A percentile compares a stretch with the other conserved stretches of the same genome.
Evolutionary conservation across 2,329 filamentous ascomycete species (phyloP).

Genomic region (Colletotrichum chrysophilum): DNA sequence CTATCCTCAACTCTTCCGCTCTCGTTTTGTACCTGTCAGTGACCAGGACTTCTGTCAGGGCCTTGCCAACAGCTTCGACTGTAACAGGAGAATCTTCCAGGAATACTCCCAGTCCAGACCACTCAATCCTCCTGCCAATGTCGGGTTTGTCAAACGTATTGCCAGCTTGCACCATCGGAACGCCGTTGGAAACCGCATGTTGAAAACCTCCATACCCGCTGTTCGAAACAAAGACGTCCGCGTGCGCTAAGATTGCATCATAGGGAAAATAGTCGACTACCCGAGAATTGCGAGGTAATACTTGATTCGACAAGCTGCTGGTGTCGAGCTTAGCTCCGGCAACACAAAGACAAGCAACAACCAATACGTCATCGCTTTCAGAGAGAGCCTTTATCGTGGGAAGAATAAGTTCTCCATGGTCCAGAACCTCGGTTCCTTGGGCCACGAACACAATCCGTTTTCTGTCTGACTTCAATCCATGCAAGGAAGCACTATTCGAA

Average conservation of each 20-base stretch:
- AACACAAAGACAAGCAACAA: slow-evolving; percentile 27
- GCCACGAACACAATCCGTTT: slow-evolving; percentile 50
- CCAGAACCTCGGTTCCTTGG: slow-evolving; percentile 49
- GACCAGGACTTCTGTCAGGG: slow-evolving; percentile 23
- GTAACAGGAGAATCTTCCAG: slow-evolving; percentile 34
- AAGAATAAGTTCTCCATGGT: slow-evolving; percentile 46
- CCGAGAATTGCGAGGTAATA: slow-evolving; percentile 44
- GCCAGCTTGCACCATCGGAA: slow-evolving; percentile 53
- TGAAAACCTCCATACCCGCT: slow-evolving; percentile 54
- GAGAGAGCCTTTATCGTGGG: slow-evolving; percentile 49
- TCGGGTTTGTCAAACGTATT: slow-evolving; percentile 41
- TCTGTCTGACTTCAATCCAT: background rate
- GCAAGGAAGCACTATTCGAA: background rate
- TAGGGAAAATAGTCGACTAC: slow-evolving; percentile 55
- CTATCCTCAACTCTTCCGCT: slow-evolving; percentile 24
- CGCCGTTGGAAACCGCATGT: slow-evolving; percentile 48
- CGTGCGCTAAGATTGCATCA: slow-evolving; percentile 47
- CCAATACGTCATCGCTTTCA: slow-evolving; percentile 38
- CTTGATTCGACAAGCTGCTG: slow-evolving; percentile 23
- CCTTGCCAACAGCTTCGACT: slow-evolving; percentile 16
- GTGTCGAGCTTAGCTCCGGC: background rate
- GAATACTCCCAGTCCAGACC: slow-evolving; percentile 22
- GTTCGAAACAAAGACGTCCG: slow-evolving; percentile 52
- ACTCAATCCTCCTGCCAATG: slow-evolving; percentile 25
- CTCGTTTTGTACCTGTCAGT: slow-evolving; percentile 21